A percentile compares a stretch with the other conserved stretches of the same genome.
Evolutionary conservation across 2,329 filamentous ascomycete species (phyloP).

Genomic region (Fusarium cyanostomum): DNA sequence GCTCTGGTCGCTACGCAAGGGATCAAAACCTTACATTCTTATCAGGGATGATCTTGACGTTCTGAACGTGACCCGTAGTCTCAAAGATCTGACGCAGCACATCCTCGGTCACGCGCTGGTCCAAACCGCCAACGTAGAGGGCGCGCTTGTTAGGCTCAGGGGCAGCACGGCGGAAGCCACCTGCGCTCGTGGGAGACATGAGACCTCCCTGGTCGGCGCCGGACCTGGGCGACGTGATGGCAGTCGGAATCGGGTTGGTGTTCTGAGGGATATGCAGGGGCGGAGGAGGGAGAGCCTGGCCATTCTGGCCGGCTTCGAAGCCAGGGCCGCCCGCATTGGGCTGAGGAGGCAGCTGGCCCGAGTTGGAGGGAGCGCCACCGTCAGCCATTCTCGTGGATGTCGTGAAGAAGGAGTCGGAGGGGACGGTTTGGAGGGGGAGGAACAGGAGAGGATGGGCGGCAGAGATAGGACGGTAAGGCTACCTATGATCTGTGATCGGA

Average conservation of each 20-base stretch:
- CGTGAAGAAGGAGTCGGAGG: slow-evolving; percentile 15
- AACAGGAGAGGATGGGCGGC: slow-evolving; percentile 25
- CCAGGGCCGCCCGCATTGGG: slow-evolving; percentile 76
- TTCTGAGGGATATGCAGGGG: slow-evolving; percentile 95
- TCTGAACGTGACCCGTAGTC: slow-evolving; percentile 97
- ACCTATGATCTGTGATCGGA: slow-evolving; percentile 41
- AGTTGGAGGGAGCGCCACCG: slow-evolving; percentile 68
- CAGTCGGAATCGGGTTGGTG: slow-evolving; percentile 92
- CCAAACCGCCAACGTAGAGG: slow-evolving; percentile 93
- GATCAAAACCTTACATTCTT: slow-evolving; percentile 84
- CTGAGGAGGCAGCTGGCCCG: slow-evolving; percentile 75
- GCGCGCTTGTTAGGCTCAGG: slow-evolving; percentile 99
- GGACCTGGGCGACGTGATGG: slow-evolving; percentile 88
- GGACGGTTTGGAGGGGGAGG: slow-evolving; percentile 28
- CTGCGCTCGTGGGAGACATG: slow-evolving; percentile 86
- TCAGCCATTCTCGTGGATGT: slow-evolving; percentile 75
- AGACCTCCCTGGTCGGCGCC: slow-evolving; percentile 70
- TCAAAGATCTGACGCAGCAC: slow-evolving; percentile 98
- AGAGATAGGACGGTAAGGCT: slow-evolving; percentile 38
- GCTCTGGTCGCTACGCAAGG: neutral
- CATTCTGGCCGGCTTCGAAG: slow-evolving; percentile 77
- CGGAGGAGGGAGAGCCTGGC: slow-evolving; percentile 85
- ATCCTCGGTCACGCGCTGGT: slow-evolving; percentile 95
- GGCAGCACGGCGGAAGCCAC: slow-evolving; percentile 87
- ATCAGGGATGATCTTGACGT: slow-evolving; percentile 99